These are phyloP conservation scores for Phenoliferia sp. DNA, from an alignment of 1,284 basidiomycete genomes.

Conservation along the genomic window DNA sequence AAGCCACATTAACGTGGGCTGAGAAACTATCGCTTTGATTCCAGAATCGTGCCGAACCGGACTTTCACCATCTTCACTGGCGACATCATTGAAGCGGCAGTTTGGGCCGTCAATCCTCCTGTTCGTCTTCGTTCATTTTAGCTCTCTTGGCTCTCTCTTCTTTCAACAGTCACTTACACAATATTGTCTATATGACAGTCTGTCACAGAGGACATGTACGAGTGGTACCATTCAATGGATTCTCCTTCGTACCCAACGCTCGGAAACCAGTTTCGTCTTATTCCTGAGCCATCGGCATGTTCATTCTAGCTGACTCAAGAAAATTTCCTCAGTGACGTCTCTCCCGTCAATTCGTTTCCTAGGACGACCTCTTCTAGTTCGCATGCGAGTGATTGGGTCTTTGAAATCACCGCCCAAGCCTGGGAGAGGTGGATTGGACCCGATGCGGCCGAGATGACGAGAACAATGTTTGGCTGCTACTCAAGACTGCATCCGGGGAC, in stretches of 20 bases:
- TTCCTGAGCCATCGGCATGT: not conserved
- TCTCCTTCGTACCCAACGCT: conserved; percentile 35
- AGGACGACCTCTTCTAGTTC: too few relatives aligned
- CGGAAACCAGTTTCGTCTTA: conserved; percentile 35
- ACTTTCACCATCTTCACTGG: conserved; percentile 58
- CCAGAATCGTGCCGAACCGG: conserved; percentile 40
- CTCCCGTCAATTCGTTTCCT: conserved; percentile 40
- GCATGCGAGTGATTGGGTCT: conserved; percentile 30
- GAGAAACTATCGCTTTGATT: not conserved
- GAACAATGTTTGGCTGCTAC: conserved; percentile 29
- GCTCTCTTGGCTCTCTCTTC: not conserved
- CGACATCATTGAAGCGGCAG: conserved; percentile 52
- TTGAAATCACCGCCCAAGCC: conserved; percentile 28
- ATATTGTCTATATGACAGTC: not conserved
- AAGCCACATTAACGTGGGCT: not conserved
- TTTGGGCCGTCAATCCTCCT: conserved; percentile 43
- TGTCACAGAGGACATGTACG: conserved; percentile 19
- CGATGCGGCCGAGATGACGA: conserved; percentile 12
- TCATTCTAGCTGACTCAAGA: not conserved
- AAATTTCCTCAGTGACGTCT: conserved; percentile 35
- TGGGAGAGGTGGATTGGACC: conserved; percentile 36
- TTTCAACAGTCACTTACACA: too few relatives aligned
- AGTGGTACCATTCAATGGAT: conserved; percentile 29
- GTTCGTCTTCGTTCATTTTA: conserved; percentile 6
- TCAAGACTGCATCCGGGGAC: conserved; percentile 28